Base-by-base conservation (phyloP, 768 basidiomycete genomes). In the Kwoniella dejecticola region DNA sequence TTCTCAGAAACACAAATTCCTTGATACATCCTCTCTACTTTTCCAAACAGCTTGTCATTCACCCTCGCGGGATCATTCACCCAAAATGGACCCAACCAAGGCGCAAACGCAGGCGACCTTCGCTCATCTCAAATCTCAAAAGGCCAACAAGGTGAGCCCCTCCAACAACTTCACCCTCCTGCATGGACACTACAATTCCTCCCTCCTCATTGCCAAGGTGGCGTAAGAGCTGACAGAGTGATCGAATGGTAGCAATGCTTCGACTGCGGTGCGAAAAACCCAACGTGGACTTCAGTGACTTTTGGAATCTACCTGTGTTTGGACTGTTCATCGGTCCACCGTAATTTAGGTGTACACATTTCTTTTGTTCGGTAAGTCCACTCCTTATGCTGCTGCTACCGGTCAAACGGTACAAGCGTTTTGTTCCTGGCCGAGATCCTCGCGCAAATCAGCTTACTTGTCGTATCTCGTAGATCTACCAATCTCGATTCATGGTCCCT, bases 311-410 rank as follows among this genome's bases (percentile, higher is more conserved):
- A 98, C 80, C 93, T 99, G 74, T 99, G 96, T 76, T 82, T 98
- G 30, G 94, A 99, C 61, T 99, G 96, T 83, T 98, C 95, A 4
- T 89, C 89, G 67, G 82, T 89, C 13, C 96, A 99, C 80, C 84
- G 96, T 54, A 97, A 95, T 78, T 88, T 97, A 86, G 96, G 96
- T 70, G 95, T 98, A 23, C 96, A 99, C 77, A 93, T 99, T 79
- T 90, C 87, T 65, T 99, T 99, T 72, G 95, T 99, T 42, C 83
- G 94, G 91, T 93, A 76, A 70, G 87, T 79, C 10, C 8, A 48
- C 31, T 47, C 30, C 19, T 1, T 36, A 1, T 40, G 27, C 47
- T 40, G 24, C 6, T 50, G 47, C 64, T 33, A 6, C 47, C 4
- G 17, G 2, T 45, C 65, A 15, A 19, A 24, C n/a, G 17, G 7